Conservation (phyloP, 108 stramenopile genomes). For the Aurantiochytrium sp. region DNA sequence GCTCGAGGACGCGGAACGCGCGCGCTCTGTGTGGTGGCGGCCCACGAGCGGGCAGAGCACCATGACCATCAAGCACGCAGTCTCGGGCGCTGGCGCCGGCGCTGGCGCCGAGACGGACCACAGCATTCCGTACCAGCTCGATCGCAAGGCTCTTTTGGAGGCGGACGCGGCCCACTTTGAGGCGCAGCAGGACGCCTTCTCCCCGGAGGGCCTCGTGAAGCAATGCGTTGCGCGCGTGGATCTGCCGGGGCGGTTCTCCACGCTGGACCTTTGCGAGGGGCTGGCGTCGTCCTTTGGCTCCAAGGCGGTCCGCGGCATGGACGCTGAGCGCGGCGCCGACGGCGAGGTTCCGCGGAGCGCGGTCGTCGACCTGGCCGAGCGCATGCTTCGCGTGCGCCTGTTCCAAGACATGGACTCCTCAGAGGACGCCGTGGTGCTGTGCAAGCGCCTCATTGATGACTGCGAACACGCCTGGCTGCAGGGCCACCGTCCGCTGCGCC, state of each 20-base stretch:
- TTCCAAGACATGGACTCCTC: background rate
- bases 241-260: background rate
- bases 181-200: background rate
- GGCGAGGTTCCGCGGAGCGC: background rate
- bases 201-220: background rate
- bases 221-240: background rate
- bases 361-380: background rate
- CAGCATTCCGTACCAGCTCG: background rate
- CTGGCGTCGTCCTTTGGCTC: background rate
- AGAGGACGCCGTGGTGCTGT: background rate
- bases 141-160: background rate
- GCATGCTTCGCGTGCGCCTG: background rate
- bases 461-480: background rate
- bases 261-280: background rate
- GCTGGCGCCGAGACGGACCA: background rate
- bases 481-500: background rate
- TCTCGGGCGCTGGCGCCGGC: background rate
- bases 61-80: background rate
- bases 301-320: background rate
- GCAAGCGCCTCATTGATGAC: constrained; percentile 7
- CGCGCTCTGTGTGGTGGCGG: background rate
- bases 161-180: background rate
- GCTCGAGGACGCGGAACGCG: background rate
- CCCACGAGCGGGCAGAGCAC: constrained; percentile 4
- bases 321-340: background rate